A percentile compares a stretch with the other conserved stretches of the same genome.
These are phyloP conservation scores for Medicago lupulina DNA, from an alignment of 306 rosid species.

Conservation along the genomic window DNA sequence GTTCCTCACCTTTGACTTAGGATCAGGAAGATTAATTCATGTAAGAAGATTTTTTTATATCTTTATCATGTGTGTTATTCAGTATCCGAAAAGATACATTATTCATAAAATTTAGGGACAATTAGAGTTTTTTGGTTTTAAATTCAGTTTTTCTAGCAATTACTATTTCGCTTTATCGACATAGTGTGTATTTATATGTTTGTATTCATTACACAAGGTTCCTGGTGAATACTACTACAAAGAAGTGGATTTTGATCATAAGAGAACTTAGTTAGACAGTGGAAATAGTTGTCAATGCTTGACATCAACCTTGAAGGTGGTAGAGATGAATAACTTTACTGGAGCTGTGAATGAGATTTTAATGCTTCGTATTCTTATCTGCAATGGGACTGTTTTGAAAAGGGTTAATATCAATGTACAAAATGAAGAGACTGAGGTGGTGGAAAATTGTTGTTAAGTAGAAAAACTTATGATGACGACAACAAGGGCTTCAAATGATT, in stretches of 20 bases:
- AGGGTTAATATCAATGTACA: neutral
- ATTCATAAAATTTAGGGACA: too few species aligned
- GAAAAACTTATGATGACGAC: neutral
- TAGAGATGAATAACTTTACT: slow-evolving; percentile 30
- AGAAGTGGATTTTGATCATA: neutral
- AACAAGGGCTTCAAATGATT: slow-evolving; percentile 12
- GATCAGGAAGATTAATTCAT: neutral
- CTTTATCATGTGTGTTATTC: neutral
- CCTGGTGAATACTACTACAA: neutral
- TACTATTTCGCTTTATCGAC: neutral
- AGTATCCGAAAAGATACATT: neutral
- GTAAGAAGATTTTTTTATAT: neutral
- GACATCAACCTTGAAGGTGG: slow-evolving; percentile 27
- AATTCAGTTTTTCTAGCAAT: neutral
- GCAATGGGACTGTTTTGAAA: neutral
- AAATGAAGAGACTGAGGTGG: neutral
- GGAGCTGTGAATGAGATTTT: neutral
- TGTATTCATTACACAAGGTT: slow-evolving; percentile 14
- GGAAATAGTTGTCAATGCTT: neutral
- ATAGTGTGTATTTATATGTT: neutral
- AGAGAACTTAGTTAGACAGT: neutral
- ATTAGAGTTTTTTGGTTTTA: too few species aligned
- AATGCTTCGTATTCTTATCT: neutral
- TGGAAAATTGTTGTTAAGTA: neutral
- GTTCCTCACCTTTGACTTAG: slow-evolving; percentile 41